Percentiles rank a stretch among this genome's conserved stretches.
These are phyloP conservation scores for Chernovozyma sophiae-reginae DNA, from an alignment of 1,139 yeast species.

Conservation along the genomic window DNA sequence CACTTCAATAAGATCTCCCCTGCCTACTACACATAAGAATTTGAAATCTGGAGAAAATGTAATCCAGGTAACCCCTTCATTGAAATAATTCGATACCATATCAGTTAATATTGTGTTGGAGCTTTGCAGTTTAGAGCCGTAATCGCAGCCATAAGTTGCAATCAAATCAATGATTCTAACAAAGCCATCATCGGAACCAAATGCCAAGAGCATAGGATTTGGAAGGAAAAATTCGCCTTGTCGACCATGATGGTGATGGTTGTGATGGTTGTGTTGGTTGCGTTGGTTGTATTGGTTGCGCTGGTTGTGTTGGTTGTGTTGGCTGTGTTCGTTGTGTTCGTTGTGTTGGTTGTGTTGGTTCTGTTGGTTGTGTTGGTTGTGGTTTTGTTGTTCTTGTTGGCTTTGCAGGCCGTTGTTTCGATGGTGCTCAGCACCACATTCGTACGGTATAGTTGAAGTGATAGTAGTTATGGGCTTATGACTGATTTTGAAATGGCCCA, in stretches of 20 bases:
- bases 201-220: slow-evolving; percentile 48
- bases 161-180: slow-evolving; percentile 53
- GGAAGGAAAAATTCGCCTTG: slow-evolving; percentile 27
- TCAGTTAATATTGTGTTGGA: slow-evolving; percentile 48
- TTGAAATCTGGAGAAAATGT: slow-evolving; percentile 64
- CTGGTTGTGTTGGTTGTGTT: too few relatives aligned
- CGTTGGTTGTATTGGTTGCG: slow-evolving; percentile 1
- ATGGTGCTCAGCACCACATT: neutral
- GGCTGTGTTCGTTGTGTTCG: too few relatives aligned
- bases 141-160: slow-evolving; percentile 18
- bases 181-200: slow-evolving; percentile 67
- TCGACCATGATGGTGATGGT: neutral
- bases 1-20: slow-evolving; percentile 56
- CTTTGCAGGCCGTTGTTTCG: too few relatives aligned
- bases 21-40: slow-evolving; percentile 55
- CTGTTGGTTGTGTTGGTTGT: slow-evolving; percentile 1
- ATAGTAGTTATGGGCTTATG: slow-evolving; percentile 48
- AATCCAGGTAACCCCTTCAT: slow-evolving; percentile 56
- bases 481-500: slow-evolving; percentile 62
- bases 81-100: slow-evolving; percentile 60
- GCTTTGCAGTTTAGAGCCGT: slow-evolving; percentile 19
- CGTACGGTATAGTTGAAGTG: slow-evolving; percentile 21
- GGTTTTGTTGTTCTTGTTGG: too few relatives aligned
- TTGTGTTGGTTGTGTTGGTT: neutral
- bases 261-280: too few relatives aligned